Evolutionary conservation across 441 rosid genomes (phyloP).

Genomic region (Croton setiger): DNA sequence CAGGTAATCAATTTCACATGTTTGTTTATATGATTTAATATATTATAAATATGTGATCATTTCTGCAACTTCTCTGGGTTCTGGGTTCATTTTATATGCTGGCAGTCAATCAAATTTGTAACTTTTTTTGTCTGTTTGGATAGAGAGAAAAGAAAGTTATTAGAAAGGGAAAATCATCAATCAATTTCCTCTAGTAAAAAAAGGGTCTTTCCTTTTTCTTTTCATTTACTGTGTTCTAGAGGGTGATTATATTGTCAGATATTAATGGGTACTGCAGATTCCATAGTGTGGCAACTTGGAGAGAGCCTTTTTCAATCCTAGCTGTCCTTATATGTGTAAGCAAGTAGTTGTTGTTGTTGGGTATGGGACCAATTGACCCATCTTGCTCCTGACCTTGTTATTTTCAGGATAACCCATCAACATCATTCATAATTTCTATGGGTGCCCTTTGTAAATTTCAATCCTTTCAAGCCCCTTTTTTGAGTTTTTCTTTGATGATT

Average conservation of each 20-base stretch:
- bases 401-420: slow-evolving; percentile 47
- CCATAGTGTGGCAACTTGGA: slow-evolving; percentile 37
- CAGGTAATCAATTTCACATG: slow-evolving; percentile 15
- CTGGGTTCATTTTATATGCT: slow-evolving; percentile 15
- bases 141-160: slow-evolving; percentile 5
- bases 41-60: not conserved
- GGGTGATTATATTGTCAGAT: slow-evolving; percentile 36
- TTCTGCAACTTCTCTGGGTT: slow-evolving; percentile 9
- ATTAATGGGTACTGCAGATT: slow-evolving; percentile 41
- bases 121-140: slow-evolving; percentile 20
- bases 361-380: slow-evolving; percentile 55
- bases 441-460: slow-evolving; percentile 32
- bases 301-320: slow-evolving; percentile 37
- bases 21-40: not conserved
- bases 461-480: slow-evolving; percentile 8
- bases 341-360: slow-evolving; percentile 39
- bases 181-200: slow-evolving; percentile 4
- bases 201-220: not conserved
- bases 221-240: not conserved
- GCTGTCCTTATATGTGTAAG: slow-evolving; percentile 35
- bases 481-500: slow-evolving; percentile 8
- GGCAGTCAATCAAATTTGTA: not conserved
- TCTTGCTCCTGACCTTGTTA: slow-evolving; percentile 25
- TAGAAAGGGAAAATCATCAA: not conserved
- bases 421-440: slow-evolving; percentile 53